Percentiles rank a stretch among this genome's conserved stretches.
phyloP scores from a whole-genome alignment of 129 eudicot species.

The Centella asiatica region DNA sequence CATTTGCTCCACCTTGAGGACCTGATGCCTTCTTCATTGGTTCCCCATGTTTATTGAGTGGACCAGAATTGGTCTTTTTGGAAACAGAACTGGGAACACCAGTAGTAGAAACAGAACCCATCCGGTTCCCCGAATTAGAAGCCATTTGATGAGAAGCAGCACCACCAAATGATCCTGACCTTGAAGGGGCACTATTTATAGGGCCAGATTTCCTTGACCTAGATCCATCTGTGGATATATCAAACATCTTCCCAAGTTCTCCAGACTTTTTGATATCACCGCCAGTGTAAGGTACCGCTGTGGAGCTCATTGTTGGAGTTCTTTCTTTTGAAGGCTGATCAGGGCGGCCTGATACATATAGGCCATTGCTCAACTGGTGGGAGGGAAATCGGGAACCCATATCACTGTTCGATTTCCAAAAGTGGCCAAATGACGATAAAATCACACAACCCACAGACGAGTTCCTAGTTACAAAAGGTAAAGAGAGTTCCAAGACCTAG shows the following conservation, averaged over 20 bases:
- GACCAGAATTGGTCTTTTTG: slow-evolving; percentile 73
- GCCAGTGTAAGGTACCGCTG: slow-evolving; percentile 72
- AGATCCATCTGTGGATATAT: slow-evolving; percentile 46
- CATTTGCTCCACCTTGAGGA: slow-evolving; percentile 51
- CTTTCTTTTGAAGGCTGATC: slow-evolving; percentile 88
- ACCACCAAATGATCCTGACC: slow-evolving; percentile 72
- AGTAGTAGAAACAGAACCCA: slow-evolving; percentile 29
- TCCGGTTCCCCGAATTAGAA: slow-evolving; percentile 38
- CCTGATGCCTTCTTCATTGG: slow-evolving; percentile 73
- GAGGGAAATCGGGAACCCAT: slow-evolving; percentile 81
- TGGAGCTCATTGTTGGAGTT: slow-evolving; percentile 78
- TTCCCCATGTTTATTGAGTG: slow-evolving; percentile 81
- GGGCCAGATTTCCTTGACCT: slow-evolving; percentile 79
- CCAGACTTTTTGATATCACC: slow-evolving; percentile 83
- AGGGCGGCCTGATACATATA: slow-evolving; percentile 78
- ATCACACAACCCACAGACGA: background rate
- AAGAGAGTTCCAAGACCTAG: slow-evolving; percentile 1
- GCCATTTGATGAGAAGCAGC: slow-evolving; percentile 49
- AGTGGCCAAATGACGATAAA: slow-evolving; percentile 7
- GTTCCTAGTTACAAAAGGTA: background rate
- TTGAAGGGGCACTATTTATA: slow-evolving; percentile 46
- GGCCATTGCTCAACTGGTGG: slow-evolving; percentile 70
- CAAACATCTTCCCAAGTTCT: slow-evolving; percentile 83
- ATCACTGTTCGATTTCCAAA: slow-evolving; percentile 5
- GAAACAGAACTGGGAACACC: slow-evolving; percentile 49